Evolutionary conservation across 2,329 filamentous ascomycete genomes (phyloP).

Genomic region (Triangularia verruculosa): DNA sequence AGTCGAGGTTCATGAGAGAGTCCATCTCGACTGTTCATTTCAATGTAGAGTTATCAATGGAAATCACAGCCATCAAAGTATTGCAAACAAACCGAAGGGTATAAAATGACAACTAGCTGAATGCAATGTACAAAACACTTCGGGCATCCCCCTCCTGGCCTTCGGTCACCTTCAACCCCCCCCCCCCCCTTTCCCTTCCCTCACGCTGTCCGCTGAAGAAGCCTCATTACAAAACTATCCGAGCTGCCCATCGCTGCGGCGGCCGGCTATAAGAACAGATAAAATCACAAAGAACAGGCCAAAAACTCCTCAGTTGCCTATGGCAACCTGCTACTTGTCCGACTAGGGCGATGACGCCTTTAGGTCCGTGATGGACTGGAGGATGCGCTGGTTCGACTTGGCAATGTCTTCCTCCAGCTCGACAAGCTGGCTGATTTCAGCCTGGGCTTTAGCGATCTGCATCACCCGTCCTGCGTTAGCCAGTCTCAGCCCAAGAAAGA

Average conservation of each 20-base stretch:
- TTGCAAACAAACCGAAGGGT: constrained; percentile 3
- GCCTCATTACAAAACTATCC: constrained; percentile 6
- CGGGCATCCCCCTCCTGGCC: neutral
- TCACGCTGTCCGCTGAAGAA: neutral
- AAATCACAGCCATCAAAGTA: no score
- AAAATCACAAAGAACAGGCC: constrained; percentile 2
- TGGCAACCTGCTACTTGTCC: neutral
- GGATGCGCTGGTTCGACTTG: constrained; percentile 29
- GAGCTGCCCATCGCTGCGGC: neutral
- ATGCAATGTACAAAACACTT: constrained; percentile 8
- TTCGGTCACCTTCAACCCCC: no score
- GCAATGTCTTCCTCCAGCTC: constrained; percentile 32
- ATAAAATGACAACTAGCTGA: constrained; percentile 9
- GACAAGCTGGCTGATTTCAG: constrained; percentile 29
- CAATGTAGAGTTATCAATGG: no score
- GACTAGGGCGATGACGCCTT: constrained; percentile 15
- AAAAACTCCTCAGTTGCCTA: neutral
- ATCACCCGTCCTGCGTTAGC: constrained; percentile 19
- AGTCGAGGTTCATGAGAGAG: no score
- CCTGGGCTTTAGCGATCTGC: constrained; percentile 34
- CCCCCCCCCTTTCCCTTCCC: neutral
- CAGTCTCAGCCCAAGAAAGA: constrained; percentile 14
- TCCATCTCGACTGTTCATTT: no score
- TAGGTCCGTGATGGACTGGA: constrained; percentile 29
- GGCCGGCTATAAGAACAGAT: constrained; percentile 7